Conservation (phyloP, 2,329 filamentous ascomycete species). For the Leptographium flavum region DNA sequence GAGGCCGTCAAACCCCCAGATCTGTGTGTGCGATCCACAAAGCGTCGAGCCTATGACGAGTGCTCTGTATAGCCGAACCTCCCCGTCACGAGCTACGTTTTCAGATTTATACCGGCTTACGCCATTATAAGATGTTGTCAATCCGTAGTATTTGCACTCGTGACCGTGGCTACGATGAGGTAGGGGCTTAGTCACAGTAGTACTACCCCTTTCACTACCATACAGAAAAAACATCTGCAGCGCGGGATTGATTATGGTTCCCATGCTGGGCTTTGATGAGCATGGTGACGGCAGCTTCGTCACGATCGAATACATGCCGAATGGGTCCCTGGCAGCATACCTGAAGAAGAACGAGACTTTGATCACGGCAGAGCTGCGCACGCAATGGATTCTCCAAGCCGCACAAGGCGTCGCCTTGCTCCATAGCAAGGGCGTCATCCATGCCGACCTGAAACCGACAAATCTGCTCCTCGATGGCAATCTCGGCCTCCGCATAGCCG, state of each 20-base stretch:
- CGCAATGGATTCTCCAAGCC: background rate
- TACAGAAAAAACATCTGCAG: slow-evolving; percentile 1
- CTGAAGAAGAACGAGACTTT: background rate
- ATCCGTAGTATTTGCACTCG: too few species aligned
- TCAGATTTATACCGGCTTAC: too few species aligned
- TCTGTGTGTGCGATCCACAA: too few species aligned
- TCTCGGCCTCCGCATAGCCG: background rate
- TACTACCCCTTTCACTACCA: too few species aligned
- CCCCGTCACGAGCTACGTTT: too few species aligned
- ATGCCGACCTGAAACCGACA: slow-evolving; percentile 1
- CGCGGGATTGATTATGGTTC: slow-evolving; percentile 1
- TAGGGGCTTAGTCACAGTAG: too few species aligned
- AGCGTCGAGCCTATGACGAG: too few species aligned
- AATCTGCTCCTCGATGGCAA: background rate
- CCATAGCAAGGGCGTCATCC: background rate
- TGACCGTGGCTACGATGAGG: too few species aligned
- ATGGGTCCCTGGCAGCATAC: slow-evolving; percentile 1
- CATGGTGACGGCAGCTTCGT: background rate
- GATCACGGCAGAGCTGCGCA: background rate
- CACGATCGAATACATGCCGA: background rate
- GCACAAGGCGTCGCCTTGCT: background rate
- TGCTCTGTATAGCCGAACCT: too few species aligned
- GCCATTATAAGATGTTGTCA: too few species aligned
- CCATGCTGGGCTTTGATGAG: background rate
- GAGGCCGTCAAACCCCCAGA: too few species aligned